phyloP scores from a whole-genome alignment of 345 rosid genomes.

The Excoecaria cochinchinensis region DNA sequence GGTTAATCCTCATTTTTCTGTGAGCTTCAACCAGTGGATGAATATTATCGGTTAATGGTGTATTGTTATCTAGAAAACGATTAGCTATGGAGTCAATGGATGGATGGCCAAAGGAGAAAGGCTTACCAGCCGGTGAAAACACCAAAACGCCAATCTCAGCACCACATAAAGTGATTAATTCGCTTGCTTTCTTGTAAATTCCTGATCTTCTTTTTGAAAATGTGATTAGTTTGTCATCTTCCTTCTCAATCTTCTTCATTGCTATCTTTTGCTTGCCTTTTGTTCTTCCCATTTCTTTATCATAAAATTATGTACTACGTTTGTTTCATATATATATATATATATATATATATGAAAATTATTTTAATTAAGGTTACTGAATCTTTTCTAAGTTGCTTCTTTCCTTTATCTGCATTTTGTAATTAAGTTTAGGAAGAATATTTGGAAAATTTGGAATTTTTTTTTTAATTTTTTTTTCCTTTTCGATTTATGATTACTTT shows the following conservation, averaged over 20 bases:
- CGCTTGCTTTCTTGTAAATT: constrained; percentile 42
- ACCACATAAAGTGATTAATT: constrained; percentile 18
- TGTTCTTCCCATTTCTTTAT: neutral
- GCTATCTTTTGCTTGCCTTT: constrained; percentile 22
- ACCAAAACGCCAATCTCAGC: constrained; percentile 9
- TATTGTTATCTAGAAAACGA: constrained; percentile 17
- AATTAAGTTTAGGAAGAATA: too few relatives aligned
- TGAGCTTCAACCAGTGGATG: constrained; percentile 36
- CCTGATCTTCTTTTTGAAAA: constrained; percentile 43
- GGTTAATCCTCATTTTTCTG: constrained; percentile 15
- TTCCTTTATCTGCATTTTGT: too few relatives aligned
- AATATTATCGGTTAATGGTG: neutral
- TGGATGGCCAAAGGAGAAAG: constrained; percentile 15
- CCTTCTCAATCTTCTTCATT: constrained; percentile 19
- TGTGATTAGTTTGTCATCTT: constrained; percentile 11
- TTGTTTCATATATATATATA: too few relatives aligned
- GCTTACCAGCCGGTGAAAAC: constrained; percentile 17
- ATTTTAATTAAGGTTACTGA: too few relatives aligned
- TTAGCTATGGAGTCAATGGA: constrained; percentile 16
- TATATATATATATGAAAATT: too few relatives aligned
- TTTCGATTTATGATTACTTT: too few relatives aligned
- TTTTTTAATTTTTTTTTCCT: too few relatives aligned
- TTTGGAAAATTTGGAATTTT: too few relatives aligned
- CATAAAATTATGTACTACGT: too few relatives aligned
- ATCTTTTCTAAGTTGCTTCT: too few relatives aligned